phyloP scores from a whole-genome alignment of 169 alveolate genomes.

The Plasmodium gonderi region DNA sequence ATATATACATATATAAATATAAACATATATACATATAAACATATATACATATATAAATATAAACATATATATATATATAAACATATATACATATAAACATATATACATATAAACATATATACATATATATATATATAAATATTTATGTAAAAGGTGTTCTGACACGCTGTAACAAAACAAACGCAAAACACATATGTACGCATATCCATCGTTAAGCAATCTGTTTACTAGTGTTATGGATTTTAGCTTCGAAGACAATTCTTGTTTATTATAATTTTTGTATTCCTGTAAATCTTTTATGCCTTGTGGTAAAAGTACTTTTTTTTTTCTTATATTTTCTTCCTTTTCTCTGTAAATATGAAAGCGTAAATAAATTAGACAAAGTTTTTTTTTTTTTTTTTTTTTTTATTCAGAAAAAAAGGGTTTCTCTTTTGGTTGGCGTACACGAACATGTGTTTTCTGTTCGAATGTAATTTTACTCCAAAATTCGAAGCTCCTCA shows the following conservation, averaged over 20 bases:
- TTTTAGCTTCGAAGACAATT: slow-evolving; percentile 62
- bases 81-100: not conserved
- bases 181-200: not conserved
- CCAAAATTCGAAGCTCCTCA: slow-evolving; percentile 70
- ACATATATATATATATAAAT: not conserved
- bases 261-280: slow-evolving; percentile 45
- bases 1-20: not conserved
- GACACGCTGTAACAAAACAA: not conserved
- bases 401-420: not conserved
- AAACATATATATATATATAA: not conserved
- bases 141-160: too few species aligned
- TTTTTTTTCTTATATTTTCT: slow-evolving; percentile 69
- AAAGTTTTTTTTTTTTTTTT: not conserved
- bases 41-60: not conserved
- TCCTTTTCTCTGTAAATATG: slow-evolving; percentile 48
- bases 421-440: too few species aligned
- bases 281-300: slow-evolving; percentile 48
- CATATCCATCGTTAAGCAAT: not conserved
- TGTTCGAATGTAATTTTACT: not conserved
- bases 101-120: not conserved
- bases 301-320: slow-evolving; percentile 64
- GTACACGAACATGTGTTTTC: not conserved
- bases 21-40: too few species aligned
- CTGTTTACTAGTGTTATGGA: slow-evolving; percentile 54
- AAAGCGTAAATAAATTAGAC: not conserved